Evolutionary conservation across 192 early-diverging fungal genomes (phyloP).

Genomic region (Backusella westeae): DNA sequence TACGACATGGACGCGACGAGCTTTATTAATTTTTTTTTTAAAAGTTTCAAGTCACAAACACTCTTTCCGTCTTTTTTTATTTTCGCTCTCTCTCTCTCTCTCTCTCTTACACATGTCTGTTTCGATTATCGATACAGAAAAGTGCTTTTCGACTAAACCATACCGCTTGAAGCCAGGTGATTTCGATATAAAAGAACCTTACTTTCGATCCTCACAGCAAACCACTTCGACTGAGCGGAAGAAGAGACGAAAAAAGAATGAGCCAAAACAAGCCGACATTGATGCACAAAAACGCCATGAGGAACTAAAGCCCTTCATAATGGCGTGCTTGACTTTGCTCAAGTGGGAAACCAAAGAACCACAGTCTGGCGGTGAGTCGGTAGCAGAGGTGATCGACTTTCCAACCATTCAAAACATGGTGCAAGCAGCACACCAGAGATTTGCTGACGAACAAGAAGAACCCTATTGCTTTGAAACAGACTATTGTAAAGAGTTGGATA

Average conservation of each 20-base stretch:
- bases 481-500: neutral
- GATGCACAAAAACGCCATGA: constrained; percentile 15
- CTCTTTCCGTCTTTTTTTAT: neutral
- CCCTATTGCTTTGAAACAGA: neutral
- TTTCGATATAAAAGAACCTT: constrained; percentile 23
- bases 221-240: neutral
- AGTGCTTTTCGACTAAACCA: neutral
- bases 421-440: neutral
- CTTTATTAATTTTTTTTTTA: no score
- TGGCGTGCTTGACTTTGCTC: neutral
- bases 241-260: constrained; percentile 19
- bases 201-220: constrained; percentile 8
- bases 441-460: constrained; percentile 1
- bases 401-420: constrained; percentile 13
- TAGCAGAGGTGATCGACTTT: neutral
- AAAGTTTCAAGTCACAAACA: neutral
- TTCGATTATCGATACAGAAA: constrained; percentile 12
- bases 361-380: neutral
- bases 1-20: no score
- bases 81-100: neutral
- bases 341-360: neutral
- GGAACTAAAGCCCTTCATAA: constrained; percentile 12
- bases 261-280: constrained; percentile 8
- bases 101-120: neutral
- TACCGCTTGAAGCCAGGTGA: constrained; percentile 17